Conservation (phyloP, 306 rosid genomes). For the Bauhinia variegata region DNA sequence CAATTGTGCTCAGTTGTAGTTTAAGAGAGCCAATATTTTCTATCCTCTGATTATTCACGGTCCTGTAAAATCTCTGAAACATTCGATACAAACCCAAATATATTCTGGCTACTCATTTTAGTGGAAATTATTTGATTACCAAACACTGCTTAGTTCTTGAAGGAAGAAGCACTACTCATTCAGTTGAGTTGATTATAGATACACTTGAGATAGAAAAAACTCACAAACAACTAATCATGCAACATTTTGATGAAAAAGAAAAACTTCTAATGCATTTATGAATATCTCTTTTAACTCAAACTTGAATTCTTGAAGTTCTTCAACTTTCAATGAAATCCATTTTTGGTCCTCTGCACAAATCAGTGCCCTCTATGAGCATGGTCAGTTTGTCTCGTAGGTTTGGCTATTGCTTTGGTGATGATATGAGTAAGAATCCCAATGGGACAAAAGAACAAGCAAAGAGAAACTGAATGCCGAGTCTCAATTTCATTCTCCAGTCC, state of each 20-base stretch:
- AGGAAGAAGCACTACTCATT: constrained; percentile 33
- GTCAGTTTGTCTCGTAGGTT: constrained; percentile 21
- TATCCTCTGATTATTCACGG: constrained; percentile 4
- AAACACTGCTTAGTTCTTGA: background rate
- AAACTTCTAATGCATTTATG: constrained; percentile 1
- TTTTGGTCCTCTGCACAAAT: background rate
- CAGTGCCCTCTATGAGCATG: constrained; percentile 7
- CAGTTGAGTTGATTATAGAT: background rate
- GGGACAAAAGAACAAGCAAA: constrained; percentile 84
- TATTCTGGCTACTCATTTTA: constrained; percentile 28
- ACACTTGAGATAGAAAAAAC: background rate
- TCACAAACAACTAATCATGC: constrained; percentile 1
- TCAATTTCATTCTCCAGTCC: constrained; percentile 75
- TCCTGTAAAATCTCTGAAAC: constrained; percentile 20
- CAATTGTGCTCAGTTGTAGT: constrained; percentile 13
- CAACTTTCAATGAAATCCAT: background rate
- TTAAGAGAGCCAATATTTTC: constrained; percentile 8
- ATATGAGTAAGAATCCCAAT: constrained; percentile 75
- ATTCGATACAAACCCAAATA: constrained; percentile 9
- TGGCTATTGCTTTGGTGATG: constrained; percentile 67
- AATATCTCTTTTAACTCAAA: background rate
- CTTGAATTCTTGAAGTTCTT: constrained; percentile 18
- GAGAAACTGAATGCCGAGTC: constrained; percentile 86
- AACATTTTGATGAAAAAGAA: constrained; percentile 24
- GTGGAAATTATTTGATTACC: constrained; percentile 24